phyloP scores from a whole-genome alignment of 768 basidiomycete genomes.

The Coprinopsis sp. region DNA sequence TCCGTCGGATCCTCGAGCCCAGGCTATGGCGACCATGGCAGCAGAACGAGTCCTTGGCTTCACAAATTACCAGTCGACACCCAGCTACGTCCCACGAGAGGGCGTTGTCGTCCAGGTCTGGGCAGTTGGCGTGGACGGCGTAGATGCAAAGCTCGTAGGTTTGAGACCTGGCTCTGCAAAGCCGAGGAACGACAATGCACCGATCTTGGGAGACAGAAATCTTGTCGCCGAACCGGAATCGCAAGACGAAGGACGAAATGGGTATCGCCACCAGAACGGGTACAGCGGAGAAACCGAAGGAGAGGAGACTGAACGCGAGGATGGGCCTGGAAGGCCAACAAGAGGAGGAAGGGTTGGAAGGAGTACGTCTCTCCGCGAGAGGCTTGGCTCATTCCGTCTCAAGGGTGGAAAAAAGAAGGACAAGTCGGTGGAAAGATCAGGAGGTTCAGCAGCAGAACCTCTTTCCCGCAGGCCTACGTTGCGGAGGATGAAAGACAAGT shows the following conservation, averaged over 20 bases:
- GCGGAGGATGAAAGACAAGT: conserved; percentile 3
- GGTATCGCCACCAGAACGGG: conserved; percentile 2
- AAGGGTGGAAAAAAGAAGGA: conserved; percentile 4
- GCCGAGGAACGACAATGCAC: conserved; percentile 2
- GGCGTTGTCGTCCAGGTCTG: conserved; percentile 84
- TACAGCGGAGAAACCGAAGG: conserved; percentile 4
- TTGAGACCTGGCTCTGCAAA: conserved; percentile 27
- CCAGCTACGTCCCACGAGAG: conserved; percentile 60
- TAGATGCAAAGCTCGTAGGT: conserved; percentile 66
- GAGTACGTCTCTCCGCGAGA: conserved; percentile 15
- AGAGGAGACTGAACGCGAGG: conserved; percentile 6
- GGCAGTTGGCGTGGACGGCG: conserved; percentile 77
- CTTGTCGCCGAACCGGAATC: conserved; percentile 6
- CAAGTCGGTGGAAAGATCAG: conserved; percentile 9
- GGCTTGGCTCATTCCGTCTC: conserved; percentile 7
- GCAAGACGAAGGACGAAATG: not conserved
- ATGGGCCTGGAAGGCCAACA: conserved; percentile 6
- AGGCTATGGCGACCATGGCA: conserved; percentile 6
- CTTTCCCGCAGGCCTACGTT: no score
- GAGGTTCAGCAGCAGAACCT: no score
- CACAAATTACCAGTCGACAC: conserved; percentile 68
- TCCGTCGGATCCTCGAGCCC: not conserved
- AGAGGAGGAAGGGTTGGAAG: conserved; percentile 10
- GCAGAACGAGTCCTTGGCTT: conserved; percentile 47
- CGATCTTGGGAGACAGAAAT: conserved; percentile 1